Conservation (phyloP, 176 grass and related monocot species). For the Saccharum officinarum region DNA sequence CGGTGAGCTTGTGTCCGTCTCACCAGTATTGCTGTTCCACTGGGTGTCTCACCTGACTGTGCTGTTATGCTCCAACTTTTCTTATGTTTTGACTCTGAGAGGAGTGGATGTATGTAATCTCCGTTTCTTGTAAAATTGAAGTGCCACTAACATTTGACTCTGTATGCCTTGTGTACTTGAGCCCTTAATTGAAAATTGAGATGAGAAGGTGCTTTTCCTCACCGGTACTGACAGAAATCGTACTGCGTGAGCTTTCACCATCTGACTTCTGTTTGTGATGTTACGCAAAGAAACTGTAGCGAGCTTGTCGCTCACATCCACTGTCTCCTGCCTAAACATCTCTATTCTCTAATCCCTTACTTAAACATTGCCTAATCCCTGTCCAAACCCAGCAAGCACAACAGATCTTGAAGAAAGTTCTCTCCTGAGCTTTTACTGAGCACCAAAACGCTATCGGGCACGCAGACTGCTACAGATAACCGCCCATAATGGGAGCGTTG, state of each 20-base stretch:
- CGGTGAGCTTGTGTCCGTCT: not conserved
- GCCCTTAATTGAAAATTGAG: not conserved
- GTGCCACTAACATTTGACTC: not conserved
- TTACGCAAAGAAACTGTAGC: not conserved
- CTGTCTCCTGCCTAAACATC: not conserved
- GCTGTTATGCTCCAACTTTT: not conserved
- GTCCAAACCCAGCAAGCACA: not conserved
- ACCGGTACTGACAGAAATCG: not conserved
- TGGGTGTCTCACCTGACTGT: not conserved
- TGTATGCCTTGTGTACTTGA: not conserved
- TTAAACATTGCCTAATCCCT: not conserved
- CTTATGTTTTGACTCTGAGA: not conserved
- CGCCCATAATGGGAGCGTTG: not conserved
- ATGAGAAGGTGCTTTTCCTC: not conserved
- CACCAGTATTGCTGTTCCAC: not conserved
- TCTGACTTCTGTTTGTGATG: not conserved
- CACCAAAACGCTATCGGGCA: not conserved
- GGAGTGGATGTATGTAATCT: not conserved
- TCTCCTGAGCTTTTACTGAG: not conserved
- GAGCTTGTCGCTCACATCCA: not conserved
- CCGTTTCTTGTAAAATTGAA: not conserved
- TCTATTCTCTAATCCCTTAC: not conserved
- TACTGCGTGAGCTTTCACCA: not conserved
- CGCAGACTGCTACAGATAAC: slow-evolving; percentile 6
- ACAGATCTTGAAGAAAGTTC: not conserved